A percentile compares a stretch with the other conserved stretches of the same genome.
Evolutionary conservation across 441 rosid species (phyloP).

Genomic region (Macaranga tanarius): DNA sequence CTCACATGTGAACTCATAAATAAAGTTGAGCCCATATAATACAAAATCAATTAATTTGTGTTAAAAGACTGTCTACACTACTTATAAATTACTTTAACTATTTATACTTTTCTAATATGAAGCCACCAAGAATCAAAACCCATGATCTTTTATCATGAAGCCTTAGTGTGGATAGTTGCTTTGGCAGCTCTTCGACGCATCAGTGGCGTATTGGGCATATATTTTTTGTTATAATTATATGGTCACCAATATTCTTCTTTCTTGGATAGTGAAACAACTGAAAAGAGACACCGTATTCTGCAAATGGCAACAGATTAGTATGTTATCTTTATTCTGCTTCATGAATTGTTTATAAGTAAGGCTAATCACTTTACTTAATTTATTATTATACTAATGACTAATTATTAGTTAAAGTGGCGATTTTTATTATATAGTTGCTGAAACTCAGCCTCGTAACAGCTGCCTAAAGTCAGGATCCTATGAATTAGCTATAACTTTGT

Average conservation of each 20-base stretch:
- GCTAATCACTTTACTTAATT: background rate
- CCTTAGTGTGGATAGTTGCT: too few relatives aligned
- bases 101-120: too few relatives aligned
- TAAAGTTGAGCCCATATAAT: too few relatives aligned
- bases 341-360: background rate
- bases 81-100: too few relatives aligned
- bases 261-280: constrained; percentile 35
- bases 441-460: background rate
- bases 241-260: constrained; percentile 35
- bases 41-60: too few relatives aligned
- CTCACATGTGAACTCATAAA: too few relatives aligned
- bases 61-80: too few relatives aligned
- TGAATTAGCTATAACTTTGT: background rate
- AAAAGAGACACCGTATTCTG: constrained; percentile 23
- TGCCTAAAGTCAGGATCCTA: constrained; percentile 19
- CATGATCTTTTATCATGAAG: too few relatives aligned
- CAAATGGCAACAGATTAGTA: constrained; percentile 12
- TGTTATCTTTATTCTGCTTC: constrained; percentile 19
- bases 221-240: too few relatives aligned
- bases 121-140: too few relatives aligned
- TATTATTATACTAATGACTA: background rate
- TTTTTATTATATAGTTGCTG: background rate
- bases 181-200: too few relatives aligned
- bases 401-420: background rate
- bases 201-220: background rate